These are phyloP conservation scores for Melaleuca quinquenervia DNA, from an alignment of 345 rosid genomes.

Conservation along the genomic window DNA sequence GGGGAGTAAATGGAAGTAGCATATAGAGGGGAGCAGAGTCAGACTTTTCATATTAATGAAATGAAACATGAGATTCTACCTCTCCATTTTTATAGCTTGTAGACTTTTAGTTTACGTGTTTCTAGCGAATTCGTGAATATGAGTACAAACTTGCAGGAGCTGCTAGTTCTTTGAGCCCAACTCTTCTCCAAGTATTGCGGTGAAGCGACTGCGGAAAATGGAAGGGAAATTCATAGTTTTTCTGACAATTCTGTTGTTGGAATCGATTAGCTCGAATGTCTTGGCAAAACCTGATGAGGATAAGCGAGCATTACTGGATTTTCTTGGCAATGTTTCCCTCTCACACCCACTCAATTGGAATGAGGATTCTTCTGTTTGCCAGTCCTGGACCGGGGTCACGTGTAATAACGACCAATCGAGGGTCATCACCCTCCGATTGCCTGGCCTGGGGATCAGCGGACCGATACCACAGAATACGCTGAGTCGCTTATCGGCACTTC, in stretches of 20 bases:
- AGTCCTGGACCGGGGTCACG: slow-evolving; percentile 67
- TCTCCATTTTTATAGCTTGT: neutral
- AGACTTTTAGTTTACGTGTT: neutral
- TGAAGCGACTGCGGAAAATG: slow-evolving; percentile 3
- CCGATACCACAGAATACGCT: slow-evolving; percentile 38
- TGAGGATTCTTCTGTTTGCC: slow-evolving; percentile 39
- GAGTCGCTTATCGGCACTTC: slow-evolving; percentile 53
- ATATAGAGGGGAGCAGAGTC: neutral
- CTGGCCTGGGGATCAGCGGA: slow-evolving; percentile 47
- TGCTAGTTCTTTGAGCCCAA: neutral
- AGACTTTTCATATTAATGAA: neutral
- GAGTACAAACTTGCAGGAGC: neutral
- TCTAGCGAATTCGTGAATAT: neutral
- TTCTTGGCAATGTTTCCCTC: slow-evolving; percentile 38
- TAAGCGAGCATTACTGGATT: slow-evolving; percentile 63
- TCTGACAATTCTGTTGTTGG: slow-evolving; percentile 19
- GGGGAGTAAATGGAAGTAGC: neutral
- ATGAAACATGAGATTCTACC: neutral
- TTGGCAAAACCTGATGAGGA: slow-evolving; percentile 50
- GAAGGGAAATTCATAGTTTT: slow-evolving; percentile 16
- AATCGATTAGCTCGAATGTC: slow-evolving; percentile 16
- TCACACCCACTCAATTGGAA: slow-evolving; percentile 63
- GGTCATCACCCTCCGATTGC: slow-evolving; percentile 51
- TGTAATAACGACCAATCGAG: slow-evolving; percentile 47
- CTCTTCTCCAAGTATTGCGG: neutral